These are phyloP conservation scores for Danielia oregonensis DNA, from an alignment of 805 yeast genomes.

Conservation along the genomic window DNA sequence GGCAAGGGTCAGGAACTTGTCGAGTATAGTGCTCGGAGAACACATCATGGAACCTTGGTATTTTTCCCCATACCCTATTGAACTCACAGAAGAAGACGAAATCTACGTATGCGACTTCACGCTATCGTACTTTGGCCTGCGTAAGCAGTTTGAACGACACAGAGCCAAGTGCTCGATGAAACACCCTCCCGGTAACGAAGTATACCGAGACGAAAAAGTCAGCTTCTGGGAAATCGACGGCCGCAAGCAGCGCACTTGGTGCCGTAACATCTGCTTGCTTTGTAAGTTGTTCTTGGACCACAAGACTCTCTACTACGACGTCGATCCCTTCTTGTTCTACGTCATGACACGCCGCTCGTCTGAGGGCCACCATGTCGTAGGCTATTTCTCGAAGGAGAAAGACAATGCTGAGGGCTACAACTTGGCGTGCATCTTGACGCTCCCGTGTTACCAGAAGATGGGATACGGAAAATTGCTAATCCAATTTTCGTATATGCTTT, in stretches of 20 bases:
- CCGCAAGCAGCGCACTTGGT: conserved; percentile 93
- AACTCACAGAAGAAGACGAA: conserved; percentile 86
- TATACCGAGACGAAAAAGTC: conserved; percentile 86
- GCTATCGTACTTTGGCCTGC: conserved; percentile 80
- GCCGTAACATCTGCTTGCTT: conserved; percentile 89
- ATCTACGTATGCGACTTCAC: conserved; percentile 91
- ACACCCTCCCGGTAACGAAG: conserved; percentile 98
- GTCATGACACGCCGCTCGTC: conserved; percentile 92
- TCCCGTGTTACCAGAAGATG: conserved; percentile 94
- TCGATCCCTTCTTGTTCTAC: conserved; percentile 94
- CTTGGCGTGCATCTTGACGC: conserved; percentile 92
- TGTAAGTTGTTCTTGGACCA: conserved; percentile 91
- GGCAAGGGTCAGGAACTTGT: conserved; percentile 83
- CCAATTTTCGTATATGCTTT: conserved; percentile 88
- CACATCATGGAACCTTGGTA: conserved; percentile 98
- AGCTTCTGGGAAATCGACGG: conserved; percentile 98
- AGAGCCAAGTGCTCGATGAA: conserved; percentile 80
- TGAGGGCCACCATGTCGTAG: conserved; percentile 92
- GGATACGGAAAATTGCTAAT: conserved; percentile 92
- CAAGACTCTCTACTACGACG: conserved; percentile 94
- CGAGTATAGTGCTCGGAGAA: conserved; percentile 77
- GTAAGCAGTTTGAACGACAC: conserved; percentile 89
- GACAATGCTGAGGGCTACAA: conserved; percentile 94
- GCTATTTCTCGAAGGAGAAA: conserved; percentile 94
- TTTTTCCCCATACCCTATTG: conserved; percentile 95